These are phyloP conservation scores for Parachlorella kessleri DNA, from an alignment of 139 green algal species.

Conservation along the genomic window DNA sequence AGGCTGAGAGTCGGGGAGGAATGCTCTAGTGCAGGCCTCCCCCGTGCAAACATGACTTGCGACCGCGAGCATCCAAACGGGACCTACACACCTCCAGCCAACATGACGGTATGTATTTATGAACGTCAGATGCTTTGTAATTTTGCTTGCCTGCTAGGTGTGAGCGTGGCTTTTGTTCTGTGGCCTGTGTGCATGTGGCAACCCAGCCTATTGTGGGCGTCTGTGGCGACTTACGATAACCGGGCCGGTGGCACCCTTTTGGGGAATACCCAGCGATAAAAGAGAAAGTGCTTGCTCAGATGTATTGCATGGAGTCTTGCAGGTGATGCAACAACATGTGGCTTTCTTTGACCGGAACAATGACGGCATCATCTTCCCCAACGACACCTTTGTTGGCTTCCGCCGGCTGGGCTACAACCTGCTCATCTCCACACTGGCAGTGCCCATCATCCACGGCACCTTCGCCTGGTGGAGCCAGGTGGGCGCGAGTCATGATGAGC, in stretches of 20 bases:
- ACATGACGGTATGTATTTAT: constrained; percentile 34
- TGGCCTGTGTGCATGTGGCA: too few relatives aligned
- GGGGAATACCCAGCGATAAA: too few relatives aligned
- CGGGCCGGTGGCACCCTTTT: too few relatives aligned
- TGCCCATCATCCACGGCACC: constrained; percentile 69
- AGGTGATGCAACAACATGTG: constrained; percentile 14
- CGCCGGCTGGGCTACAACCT: constrained; percentile 59
- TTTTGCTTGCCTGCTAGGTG: too few relatives aligned
- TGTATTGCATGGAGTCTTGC: too few relatives aligned
- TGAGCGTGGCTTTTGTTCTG: too few relatives aligned
- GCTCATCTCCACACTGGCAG: constrained; percentile 50
- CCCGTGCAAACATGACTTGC: constrained; percentile 29
- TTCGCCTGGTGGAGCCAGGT: constrained; percentile 47
- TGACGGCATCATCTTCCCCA: constrained; percentile 11
- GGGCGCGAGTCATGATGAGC: too few relatives aligned
- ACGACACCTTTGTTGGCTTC: constrained; percentile 48
- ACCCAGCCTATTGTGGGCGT: too few relatives aligned
- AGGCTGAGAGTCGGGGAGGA: too few relatives aligned
- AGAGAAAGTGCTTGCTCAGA: too few relatives aligned
- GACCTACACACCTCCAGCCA: constrained; percentile 19
- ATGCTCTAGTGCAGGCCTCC: constrained; percentile 7
- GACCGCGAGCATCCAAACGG: constrained; percentile 25
- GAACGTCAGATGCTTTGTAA: too few relatives aligned
- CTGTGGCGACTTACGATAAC: too few relatives aligned
- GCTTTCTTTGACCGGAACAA: constrained; percentile 14